A percentile compares a stretch with the other conserved stretches of the same genome.
Evolutionary conservation across 495 filamentous ascomycete species (phyloP).

Genomic region (Penicillium lividum): DNA sequence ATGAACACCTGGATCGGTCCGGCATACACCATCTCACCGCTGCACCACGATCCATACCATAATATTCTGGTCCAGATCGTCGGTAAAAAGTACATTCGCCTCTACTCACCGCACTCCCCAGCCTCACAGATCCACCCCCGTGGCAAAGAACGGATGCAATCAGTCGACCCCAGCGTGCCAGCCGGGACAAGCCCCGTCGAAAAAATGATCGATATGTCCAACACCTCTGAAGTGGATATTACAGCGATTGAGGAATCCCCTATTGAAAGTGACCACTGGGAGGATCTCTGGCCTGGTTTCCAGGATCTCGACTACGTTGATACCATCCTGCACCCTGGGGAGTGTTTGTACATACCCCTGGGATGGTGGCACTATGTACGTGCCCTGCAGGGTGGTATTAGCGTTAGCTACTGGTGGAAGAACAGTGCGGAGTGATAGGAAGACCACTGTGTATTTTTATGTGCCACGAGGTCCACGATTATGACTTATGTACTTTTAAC

Average conservation of each 20-base stretch:
- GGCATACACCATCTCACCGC: constrained; percentile 79
- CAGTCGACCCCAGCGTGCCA: constrained; percentile 10
- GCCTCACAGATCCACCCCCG: constrained; percentile 62
- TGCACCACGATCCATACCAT: constrained; percentile 93
- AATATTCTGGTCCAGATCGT: constrained; percentile 92
- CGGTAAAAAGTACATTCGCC: constrained; percentile 83
- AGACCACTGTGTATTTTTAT: too few species aligned
- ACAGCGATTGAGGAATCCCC: constrained; percentile 51
- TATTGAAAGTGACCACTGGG: constrained; percentile 51
- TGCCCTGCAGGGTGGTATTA: constrained; percentile 82
- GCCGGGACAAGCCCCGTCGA: neutral
- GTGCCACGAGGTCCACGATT: too few species aligned
- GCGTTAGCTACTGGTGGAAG: constrained; percentile 96
- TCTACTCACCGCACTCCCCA: constrained; percentile 72
- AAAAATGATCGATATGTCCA: constrained; percentile 79
- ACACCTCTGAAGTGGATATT: constrained; percentile 79
- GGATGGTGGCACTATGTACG: constrained; percentile 99
- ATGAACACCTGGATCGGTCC: constrained; percentile 96
- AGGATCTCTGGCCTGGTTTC: constrained; percentile 57
- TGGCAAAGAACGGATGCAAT: constrained; percentile 58
- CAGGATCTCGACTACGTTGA: constrained; percentile 68
- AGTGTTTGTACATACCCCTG: constrained; percentile 86
- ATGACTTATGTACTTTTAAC: too few species aligned
- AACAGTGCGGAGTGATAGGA: neutral
- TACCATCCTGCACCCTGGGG: constrained; percentile 74